A percentile compares a stretch with the other conserved stretches of the same genome.
Evolutionary conservation across 805 yeast species (phyloP).

Genomic region (Lipomyces spencermartinsiae): DNA sequence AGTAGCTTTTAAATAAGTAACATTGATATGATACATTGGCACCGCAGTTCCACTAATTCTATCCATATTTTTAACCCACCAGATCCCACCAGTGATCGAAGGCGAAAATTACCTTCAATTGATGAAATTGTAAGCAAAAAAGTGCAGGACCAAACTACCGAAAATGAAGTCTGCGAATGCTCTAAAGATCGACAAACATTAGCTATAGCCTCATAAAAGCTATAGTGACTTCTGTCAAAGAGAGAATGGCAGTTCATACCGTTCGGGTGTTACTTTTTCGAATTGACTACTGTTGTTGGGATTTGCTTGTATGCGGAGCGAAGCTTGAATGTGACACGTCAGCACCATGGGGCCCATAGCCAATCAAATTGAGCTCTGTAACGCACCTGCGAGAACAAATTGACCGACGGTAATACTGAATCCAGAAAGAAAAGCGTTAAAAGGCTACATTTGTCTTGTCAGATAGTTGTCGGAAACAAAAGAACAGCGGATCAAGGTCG

Average conservation of each 20-base stretch:
- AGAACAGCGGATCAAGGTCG: constrained; percentile 13
- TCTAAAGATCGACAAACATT: constrained; percentile 11
- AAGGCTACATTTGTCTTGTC: constrained; percentile 58
- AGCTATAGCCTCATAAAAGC: background rate
- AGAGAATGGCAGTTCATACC: constrained; percentile 48
- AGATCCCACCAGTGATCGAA: background rate
- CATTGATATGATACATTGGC: background rate
- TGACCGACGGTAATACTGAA: constrained; percentile 93
- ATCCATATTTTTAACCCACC: background rate
- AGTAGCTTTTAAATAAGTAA: background rate
- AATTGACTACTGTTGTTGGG: constrained; percentile 51
- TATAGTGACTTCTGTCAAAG: background rate
- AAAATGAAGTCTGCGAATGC: constrained; percentile 89
- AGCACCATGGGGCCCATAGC: background rate
- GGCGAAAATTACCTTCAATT: constrained; percentile 54
- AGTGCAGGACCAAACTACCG: constrained; percentile 88
- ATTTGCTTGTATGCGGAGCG: constrained; percentile 75
- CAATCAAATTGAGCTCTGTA: background rate
- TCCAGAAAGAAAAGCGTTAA: constrained; percentile 95
- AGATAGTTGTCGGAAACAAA: background rate
- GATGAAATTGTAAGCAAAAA: constrained; percentile 87
- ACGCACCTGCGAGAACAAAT: constrained; percentile 75
- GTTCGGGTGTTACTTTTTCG: constrained; percentile 55
- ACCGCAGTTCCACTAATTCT: background rate
- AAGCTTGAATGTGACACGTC: constrained; percentile 48